Evolutionary conservation across 2,329 filamentous ascomycete genomes (phyloP), one percentile per base, ranked within the genome.

Genomic region (Aspergillus ochraceus): DNA sequence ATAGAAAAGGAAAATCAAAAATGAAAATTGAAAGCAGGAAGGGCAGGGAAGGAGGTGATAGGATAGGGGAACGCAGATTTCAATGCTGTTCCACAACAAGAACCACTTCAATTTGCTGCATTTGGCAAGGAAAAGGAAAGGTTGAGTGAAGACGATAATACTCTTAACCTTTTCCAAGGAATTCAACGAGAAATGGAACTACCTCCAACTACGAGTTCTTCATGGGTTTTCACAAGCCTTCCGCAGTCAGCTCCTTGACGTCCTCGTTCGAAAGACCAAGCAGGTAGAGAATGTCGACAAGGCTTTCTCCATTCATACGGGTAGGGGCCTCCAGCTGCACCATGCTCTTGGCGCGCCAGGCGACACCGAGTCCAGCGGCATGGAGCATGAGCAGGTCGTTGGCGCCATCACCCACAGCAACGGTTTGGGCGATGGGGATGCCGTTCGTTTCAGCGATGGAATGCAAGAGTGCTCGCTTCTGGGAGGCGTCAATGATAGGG

Each of bases 351-450:
- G 86, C 86, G 63, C 84, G 83, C 76, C 86, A 88, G 8, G 86
- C 86, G 8, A 88, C 81, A 10, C 86, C 86, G 49, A 88, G 70
- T 6, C 85, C 86, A 6, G 86, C 86, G 6, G 82, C 80, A 52
- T 82, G 79, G 74, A 89, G 84, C 86, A 89, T 89, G 17, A 83
- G 81, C 26, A 89, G 75, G 67, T 89, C 86, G 64, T 89, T 89
- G 24, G 85, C 86, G 36, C 86, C 86, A 66, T 89, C 86, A 10
- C 86, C 86, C 2, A 89, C 81, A 12, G 83, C 83, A 32, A 88
- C 73, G 2, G 83, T 83, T 67, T 86, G 81, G 8, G 83, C 79
- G 9, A 84, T 73, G 2, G 80, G 73, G 26, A 88, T 83, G 2
- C 76, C 77, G 62, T 87, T 81, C 42, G 83, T 79, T 14, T 76